These are phyloP conservation scores for Penicillium nordicum DNA, from an alignment of 2,329 filamentous ascomycete genomes.

Conservation along the genomic window DNA sequence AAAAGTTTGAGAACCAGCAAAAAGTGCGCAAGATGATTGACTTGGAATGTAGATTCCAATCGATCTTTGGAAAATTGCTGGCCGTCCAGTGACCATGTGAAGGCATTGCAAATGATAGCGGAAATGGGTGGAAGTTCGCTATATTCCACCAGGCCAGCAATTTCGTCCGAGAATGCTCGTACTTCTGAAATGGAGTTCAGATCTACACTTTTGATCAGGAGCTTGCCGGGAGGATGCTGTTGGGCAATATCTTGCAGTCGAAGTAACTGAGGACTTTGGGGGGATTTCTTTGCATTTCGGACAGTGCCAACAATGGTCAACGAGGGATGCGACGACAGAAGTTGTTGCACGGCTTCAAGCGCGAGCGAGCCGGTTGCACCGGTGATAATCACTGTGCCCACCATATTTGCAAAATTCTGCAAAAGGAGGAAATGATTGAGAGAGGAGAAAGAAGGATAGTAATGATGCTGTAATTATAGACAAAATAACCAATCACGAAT, in stretches of 20 bases:
- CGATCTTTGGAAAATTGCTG: constrained; percentile 3
- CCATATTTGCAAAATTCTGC: neutral
- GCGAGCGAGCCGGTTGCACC: constrained; percentile 10
- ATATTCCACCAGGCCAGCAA: neutral
- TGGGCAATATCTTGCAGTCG: neutral
- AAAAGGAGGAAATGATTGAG: neutral
- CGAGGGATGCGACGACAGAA: neutral
- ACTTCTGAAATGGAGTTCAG: neutral
- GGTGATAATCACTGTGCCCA: constrained; percentile 6
- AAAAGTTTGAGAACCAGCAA: constrained; percentile 6
- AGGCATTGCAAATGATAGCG: constrained; percentile 12
- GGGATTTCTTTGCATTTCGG: neutral
- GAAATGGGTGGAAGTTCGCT: constrained; percentile 4
- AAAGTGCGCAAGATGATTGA: constrained; percentile 12
- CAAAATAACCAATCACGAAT: neutral
- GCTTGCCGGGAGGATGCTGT: neutral
- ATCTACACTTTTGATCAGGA: constrained; percentile 2
- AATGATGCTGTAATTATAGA: neutral
- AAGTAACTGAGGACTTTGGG: neutral
- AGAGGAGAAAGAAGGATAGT: neutral
- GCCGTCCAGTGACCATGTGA: constrained; percentile 8
- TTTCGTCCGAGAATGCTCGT: neutral
- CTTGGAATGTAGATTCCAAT: constrained; percentile 8
- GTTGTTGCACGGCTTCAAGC: constrained; percentile 5
- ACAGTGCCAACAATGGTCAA: constrained; percentile 4